Percentiles rank a stretch among this genome's conserved stretches.
phyloP scores from a whole-genome alignment of 768 basidiomycete species.

The Boletus fagicola region DNA sequence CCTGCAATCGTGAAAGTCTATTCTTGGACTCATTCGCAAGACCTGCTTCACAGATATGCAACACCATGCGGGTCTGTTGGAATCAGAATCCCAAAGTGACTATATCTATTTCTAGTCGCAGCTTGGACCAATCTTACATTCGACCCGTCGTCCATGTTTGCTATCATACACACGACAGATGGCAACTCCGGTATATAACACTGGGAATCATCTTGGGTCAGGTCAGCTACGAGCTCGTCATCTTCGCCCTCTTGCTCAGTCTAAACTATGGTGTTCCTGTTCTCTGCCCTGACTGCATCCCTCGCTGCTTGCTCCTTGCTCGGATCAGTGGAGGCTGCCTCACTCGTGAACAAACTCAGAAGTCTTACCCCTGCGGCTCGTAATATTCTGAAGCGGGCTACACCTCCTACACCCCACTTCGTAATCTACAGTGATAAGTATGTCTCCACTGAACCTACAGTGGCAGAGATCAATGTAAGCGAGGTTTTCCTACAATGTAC shows the following conservation, averaged over 20 bases:
- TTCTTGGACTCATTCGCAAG: not conserved
- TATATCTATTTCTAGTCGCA: not conserved
- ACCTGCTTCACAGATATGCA: not conserved
- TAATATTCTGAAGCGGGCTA: not conserved
- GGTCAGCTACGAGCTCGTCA: not conserved
- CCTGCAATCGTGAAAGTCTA: not conserved
- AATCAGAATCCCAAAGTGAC: not conserved
- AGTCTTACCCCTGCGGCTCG: not conserved
- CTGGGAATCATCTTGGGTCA: not conserved
- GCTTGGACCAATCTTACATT: not conserved
- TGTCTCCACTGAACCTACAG: not conserved
- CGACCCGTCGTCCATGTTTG: not conserved
- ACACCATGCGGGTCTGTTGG: not conserved
- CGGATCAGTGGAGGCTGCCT: not conserved
- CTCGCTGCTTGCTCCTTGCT: not conserved
- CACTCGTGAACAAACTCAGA: not conserved
- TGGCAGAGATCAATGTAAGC: not conserved
- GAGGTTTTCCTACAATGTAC: too few relatives aligned
- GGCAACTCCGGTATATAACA: not conserved
- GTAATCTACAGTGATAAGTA: not conserved
- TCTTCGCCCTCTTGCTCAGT: not conserved
- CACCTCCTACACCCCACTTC: not conserved
- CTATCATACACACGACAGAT: not conserved
- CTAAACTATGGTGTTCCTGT: not conserved
- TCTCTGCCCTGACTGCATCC: not conserved